Evolutionary conservation across 2,329 filamentous ascomycete genomes (phyloP).

Genomic region (Didymella pinodella): DNA sequence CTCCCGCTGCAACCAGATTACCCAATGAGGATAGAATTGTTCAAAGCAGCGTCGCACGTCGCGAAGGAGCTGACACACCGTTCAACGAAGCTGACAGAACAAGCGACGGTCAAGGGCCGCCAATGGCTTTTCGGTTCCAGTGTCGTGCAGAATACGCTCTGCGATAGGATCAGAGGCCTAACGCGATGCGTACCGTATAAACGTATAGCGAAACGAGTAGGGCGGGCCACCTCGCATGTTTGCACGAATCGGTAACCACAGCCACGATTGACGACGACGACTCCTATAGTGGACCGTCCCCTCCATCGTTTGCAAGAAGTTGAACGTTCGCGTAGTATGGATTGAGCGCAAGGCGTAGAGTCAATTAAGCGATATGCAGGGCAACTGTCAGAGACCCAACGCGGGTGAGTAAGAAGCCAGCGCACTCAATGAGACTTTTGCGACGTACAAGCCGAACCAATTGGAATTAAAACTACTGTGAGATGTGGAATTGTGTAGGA

Average conservation of each 20-base stretch:
- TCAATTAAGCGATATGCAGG: constrained; percentile 5
- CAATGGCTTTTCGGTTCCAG: constrained; percentile 6
- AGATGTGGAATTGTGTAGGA: constrained; percentile 7
- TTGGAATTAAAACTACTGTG: background rate
- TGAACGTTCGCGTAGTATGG: background rate
- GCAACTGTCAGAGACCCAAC: constrained; percentile 10
- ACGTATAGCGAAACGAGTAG: constrained; percentile 26
- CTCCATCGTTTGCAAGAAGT: constrained; percentile 17
- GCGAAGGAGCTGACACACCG: constrained; percentile 29
- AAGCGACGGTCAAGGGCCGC: constrained; percentile 24
- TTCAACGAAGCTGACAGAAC: constrained; percentile 34
- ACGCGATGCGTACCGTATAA: constrained; percentile 23
- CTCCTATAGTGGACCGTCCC: constrained; percentile 18
- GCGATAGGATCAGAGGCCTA: constrained; percentile 18
- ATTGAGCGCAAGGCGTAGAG: background rate
- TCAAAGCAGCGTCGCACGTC: constrained; percentile 18
- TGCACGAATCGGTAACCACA: constrained; percentile 35
- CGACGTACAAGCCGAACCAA: background rate
- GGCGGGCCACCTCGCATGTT: constrained; percentile 36
- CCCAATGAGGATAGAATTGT: constrained; percentile 22
- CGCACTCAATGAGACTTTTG: constrained; percentile 5
- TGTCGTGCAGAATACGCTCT: constrained; percentile 3
- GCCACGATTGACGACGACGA: constrained; percentile 48
- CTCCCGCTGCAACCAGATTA: constrained; percentile 20
- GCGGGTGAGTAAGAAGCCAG: constrained; percentile 23